These are phyloP conservation scores for Pseudocercospora cruenta DNA, from an alignment of 2,329 filamentous ascomycete species.

Conservation along the genomic window DNA sequence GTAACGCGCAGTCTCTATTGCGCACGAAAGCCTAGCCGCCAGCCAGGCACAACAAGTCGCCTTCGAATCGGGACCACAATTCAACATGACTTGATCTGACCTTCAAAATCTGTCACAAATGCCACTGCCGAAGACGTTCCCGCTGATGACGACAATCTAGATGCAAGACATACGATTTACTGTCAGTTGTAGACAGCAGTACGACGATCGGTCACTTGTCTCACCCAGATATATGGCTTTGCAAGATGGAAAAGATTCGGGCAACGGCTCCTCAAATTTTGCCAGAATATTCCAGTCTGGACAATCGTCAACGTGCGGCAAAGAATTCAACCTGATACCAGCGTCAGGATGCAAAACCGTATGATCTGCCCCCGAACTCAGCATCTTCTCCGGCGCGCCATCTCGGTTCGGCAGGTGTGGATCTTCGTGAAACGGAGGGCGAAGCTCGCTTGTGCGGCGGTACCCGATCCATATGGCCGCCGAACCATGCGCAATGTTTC, in stretches of 20 bases:
- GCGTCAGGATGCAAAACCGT: neutral
- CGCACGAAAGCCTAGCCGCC: neutral
- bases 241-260: neutral
- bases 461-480: neutral
- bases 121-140: neutral
- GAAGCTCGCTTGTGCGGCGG: neutral
- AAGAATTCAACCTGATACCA: slow-evolving; percentile 4
- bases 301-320: slow-evolving; percentile 1
- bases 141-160: neutral
- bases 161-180: neutral
- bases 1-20: too few relatives aligned
- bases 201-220: neutral
- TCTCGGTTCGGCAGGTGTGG: slow-evolving; percentile 8
- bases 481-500: neutral
- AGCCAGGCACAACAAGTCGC: neutral
- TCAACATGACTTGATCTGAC: neutral
- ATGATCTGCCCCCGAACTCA: neutral
- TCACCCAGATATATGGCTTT: neutral
- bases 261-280: neutral
- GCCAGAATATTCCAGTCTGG: neutral
- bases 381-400: slow-evolving; percentile 4
- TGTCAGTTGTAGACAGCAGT: neutral
- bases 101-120: neutral
- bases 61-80: neutral
- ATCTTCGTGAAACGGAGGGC: neutral